Evolutionary conservation across 768 basidiomycete genomes (phyloP), one percentile per base, ranked within the genome.

Genomic region (Rhizopogon roseolus): DNA sequence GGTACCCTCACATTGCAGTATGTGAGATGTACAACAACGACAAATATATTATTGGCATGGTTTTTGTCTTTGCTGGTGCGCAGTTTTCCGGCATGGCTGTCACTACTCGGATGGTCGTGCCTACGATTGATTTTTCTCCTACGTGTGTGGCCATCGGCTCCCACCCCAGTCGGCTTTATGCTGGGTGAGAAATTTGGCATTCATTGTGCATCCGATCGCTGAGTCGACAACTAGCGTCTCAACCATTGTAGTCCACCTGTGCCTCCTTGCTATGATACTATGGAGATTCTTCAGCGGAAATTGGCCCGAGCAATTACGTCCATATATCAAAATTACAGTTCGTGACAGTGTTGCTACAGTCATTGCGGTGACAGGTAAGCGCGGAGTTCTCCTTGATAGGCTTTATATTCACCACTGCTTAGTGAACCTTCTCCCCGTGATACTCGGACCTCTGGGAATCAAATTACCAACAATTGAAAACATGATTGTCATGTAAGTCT

Each of bases 361-460:
- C 27, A 0, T 48, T 13, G 53, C 52, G 4, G 60, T 64, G 37
- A 44, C 44, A n/a, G 11, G 65, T 66, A 41, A 50, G 56, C 17
- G 19, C 5, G 32, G 19, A 14, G 4, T 46, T 14, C 2, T 14
- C 19, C 14, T 14, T 19, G 19, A 7, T 46, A 34, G 29, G 29
- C 14, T 8, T 17, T 32, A 45, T 19, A 9, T 29, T 46, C 32
- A 46, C 19, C 7, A 34, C 7, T 34, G 29, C 8, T 34, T 22
- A 65, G 64, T 38, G 14, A 27, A 61, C 11, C 45, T 62, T 54
- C n/a, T 64, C 1, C 60, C 62, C 36, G 19, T 64, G 50, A 62
- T 57, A 2, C 59, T 66, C 22, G 54, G 43, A 49, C 52, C 8
- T 28, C 53, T 13, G 27, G 19, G 4, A 54, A 58, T 64, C 38